Percentiles rank a stretch among this genome's conserved stretches.
Conservation (phyloP, 805 yeast species). For the Yarrowia phangngaensis region DNA sequence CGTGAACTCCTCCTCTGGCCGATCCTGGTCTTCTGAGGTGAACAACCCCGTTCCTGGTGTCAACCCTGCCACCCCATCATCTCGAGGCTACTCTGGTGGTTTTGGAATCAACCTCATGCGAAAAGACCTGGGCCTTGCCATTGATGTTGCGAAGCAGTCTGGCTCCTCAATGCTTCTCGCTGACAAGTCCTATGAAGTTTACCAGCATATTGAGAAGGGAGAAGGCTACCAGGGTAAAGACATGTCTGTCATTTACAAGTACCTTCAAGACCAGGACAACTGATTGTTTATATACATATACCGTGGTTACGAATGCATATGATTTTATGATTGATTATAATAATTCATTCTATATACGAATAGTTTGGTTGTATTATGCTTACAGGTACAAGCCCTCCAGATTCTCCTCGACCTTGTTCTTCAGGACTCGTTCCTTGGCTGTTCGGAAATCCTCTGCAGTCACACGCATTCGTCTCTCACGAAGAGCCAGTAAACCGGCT, state of each 20-base stretch:
- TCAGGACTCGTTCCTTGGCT: slow-evolving; percentile 92
- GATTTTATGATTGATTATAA: background rate
- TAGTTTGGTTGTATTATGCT: no score
- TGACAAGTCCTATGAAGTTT: slow-evolving; percentile 32
- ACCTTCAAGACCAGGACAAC: slow-evolving; percentile 30
- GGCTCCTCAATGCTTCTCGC: slow-evolving; percentile 33
- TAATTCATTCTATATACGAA: no score
- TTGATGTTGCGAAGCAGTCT: slow-evolving; percentile 34
- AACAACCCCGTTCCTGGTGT: slow-evolving; percentile 53
- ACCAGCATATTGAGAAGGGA: slow-evolving; percentile 30
- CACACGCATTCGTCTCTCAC: slow-evolving; percentile 97
- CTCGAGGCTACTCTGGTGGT: slow-evolving; percentile 47
- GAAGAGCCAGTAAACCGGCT: slow-evolving; percentile 90
- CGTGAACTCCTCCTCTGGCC: slow-evolving; percentile 52
- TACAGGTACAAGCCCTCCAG: slow-evolving; percentile 87
- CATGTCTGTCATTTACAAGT: slow-evolving; percentile 36
- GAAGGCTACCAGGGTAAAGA: slow-evolving; percentile 31
- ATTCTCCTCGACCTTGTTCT: slow-evolving; percentile 94
- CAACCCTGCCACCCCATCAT: slow-evolving; percentile 48
- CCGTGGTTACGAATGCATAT: background rate
- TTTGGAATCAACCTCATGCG: slow-evolving; percentile 41
- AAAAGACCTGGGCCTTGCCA: slow-evolving; percentile 44
- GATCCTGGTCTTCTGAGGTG: slow-evolving; percentile 53
- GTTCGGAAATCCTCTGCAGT: slow-evolving; percentile 88
- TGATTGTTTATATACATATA: background rate